Conservation (phyloP, 1,284 basidiomycete species). For the Sporisorium graminicola region DNA sequence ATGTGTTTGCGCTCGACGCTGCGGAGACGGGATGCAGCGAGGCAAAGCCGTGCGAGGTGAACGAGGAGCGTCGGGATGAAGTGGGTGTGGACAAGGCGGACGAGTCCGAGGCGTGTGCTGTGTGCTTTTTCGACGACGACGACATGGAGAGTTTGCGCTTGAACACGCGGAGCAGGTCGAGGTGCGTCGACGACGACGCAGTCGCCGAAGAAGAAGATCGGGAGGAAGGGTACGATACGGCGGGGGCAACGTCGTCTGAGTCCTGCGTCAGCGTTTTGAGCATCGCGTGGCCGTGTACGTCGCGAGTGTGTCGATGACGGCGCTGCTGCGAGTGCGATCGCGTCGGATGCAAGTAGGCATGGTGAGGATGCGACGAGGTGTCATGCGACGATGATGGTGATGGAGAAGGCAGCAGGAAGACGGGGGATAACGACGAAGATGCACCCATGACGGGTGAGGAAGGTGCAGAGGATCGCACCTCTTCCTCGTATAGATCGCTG, state of each 20-base stretch:
- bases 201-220: constrained; percentile 6
- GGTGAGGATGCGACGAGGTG: constrained; percentile 11
- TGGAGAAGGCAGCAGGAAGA: constrained; percentile 32
- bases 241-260: constrained; percentile 20
- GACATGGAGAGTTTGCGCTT: constrained; percentile 16
- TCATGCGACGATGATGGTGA: constrained; percentile 9
- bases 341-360: constrained; percentile 1
- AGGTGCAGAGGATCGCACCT: constrained; percentile 40
- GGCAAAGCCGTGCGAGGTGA: constrained; percentile 32
- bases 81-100: constrained; percentile 35
- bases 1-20: constrained; percentile 39
- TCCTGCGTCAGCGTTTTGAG: constrained; percentile 34
- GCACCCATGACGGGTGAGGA: constrained; percentile 41
- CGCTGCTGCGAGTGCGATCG: constrained; percentile 9
- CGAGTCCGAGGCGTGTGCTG: constrained; percentile 20
- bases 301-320: background rate
- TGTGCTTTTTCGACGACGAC: constrained; percentile 13
- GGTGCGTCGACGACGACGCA: constrained; percentile 3
- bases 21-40: constrained; percentile 27
- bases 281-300: constrained; percentile 16
- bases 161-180: constrained; percentile 32
- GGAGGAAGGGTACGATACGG: constrained; percentile 3
- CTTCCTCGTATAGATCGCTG: constrained; percentile 51
- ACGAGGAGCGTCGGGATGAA: constrained; percentile 34
- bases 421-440: constrained; percentile 24